Conservation (phyloP, 208 protist genomes). For the Trypanosoma avium region DNA sequence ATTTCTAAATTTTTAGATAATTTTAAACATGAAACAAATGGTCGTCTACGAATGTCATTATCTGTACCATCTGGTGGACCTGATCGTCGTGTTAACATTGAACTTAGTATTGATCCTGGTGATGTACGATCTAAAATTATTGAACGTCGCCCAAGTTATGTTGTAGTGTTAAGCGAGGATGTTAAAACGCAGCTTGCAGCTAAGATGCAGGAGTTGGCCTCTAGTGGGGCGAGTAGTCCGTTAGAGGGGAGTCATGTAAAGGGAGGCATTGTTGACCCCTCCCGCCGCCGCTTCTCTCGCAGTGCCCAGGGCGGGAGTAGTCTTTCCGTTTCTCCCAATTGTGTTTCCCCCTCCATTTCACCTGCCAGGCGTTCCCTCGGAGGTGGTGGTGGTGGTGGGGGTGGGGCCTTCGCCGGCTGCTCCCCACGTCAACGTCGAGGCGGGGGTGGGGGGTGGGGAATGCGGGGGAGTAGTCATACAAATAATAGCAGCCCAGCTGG, state of each 20-base stretch:
- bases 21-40: slow-evolving; percentile 47
- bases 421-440: not conserved
- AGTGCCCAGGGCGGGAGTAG: not conserved
- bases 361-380: slow-evolving; percentile 2
- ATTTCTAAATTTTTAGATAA: slow-evolving; percentile 12
- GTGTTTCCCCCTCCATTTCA: slow-evolving; percentile 11
- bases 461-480: not conserved
- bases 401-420: too few relatives aligned
- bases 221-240: slow-evolving; percentile 3
- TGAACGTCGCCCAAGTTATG: slow-evolving; percentile 73
- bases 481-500: slow-evolving; percentile 13
- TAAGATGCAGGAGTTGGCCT: slow-evolving; percentile 60
- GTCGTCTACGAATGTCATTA: slow-evolving; percentile 74
- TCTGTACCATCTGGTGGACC: slow-evolving; percentile 50
- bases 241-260: not conserved
- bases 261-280: not conserved
- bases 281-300: not conserved
- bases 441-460: not conserved
- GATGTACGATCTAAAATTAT: slow-evolving; percentile 78
- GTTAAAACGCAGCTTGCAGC: slow-evolving; percentile 61
- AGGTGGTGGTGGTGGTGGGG: not conserved
- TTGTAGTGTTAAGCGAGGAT: slow-evolving; percentile 75
- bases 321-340: not conserved
- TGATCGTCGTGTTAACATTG: slow-evolving; percentile 60
- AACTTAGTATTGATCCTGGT: slow-evolving; percentile 67